A percentile compares a stretch with the other conserved stretches of the same genome.
These are phyloP conservation scores for Micractinium conductrix DNA, from an alignment of 139 green algal genomes.

Conservation along the genomic window DNA sequence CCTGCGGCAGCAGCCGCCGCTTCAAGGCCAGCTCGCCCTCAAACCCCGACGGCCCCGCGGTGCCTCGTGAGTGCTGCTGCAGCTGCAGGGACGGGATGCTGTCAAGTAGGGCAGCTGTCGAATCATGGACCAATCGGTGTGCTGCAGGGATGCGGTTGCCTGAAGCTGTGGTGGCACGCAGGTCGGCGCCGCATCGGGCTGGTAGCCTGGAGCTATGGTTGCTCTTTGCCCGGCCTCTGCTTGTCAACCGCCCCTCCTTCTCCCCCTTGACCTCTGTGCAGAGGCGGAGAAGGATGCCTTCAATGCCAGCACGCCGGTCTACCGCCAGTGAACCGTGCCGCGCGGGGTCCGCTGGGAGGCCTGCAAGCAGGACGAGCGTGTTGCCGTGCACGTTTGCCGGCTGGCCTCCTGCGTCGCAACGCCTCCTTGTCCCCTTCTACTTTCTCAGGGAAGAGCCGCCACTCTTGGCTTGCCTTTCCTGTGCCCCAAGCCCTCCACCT, in stretches of 20 bases:
- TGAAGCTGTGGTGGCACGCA: background rate
- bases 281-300: conserved; percentile 84
- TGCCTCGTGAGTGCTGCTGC: no score
- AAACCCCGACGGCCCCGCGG: conserved; percentile 79
- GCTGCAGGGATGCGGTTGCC: background rate
- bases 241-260: no score
- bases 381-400: background rate
- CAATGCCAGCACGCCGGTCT: conserved; percentile 60
- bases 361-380: no score
- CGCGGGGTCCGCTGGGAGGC: no score
- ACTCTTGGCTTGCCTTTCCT: no score
- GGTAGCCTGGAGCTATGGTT: no score
- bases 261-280: background rate
- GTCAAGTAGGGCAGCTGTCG: no score
- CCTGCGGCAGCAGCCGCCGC: conserved; percentile 71
- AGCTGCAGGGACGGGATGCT: no score
- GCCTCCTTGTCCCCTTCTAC: background rate
- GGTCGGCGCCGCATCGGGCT: no score
- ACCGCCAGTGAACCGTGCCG: conserved; percentile 57
- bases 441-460: background rate
- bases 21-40: conserved; percentile 61
- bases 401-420: background rate
- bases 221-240: no score
- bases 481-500: no score
- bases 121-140: no score